phyloP scores from a whole-genome alignment of 108 stramenopile genomes.

The Asterionellopsis glacialis region DNA sequence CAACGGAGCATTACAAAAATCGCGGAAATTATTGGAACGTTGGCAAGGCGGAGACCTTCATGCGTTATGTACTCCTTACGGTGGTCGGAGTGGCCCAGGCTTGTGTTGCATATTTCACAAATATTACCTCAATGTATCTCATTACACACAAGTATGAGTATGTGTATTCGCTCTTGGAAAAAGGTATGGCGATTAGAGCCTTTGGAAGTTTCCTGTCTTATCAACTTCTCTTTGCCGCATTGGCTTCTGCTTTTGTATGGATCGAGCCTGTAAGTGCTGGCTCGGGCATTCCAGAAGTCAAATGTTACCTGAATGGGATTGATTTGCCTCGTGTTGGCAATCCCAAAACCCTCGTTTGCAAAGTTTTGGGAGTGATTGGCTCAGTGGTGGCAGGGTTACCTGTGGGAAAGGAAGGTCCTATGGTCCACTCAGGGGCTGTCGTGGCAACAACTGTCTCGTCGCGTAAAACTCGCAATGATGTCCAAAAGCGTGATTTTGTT shows the following conservation, averaged over 20 bases:
- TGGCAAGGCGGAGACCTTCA: conserved; percentile 23
- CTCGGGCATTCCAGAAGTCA: conserved; percentile 98
- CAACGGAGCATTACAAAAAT: conserved; percentile 18
- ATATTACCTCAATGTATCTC: conserved; percentile 15
- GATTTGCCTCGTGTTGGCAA: conserved; percentile 83
- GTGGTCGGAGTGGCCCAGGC: conserved; percentile 27
- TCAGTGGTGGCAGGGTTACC: conserved; percentile 85
- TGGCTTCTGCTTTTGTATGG: conserved; percentile 78
- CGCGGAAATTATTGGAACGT: conserved; percentile 34
- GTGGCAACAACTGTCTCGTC: conserved; percentile 29
- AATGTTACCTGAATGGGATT: conserved; percentile 95
- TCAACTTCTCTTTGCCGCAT: conserved; percentile 68
- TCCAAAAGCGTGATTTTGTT: conserved; percentile 69
- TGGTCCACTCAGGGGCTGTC: conserved; percentile 61
- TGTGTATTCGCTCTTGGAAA: conserved; percentile 10
- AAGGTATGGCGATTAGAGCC: conserved; percentile 24
- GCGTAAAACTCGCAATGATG: conserved; percentile 39
- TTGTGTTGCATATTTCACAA: conserved; percentile 28
- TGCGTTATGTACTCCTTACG: conserved; percentile 17
- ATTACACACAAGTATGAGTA: conserved; percentile 24
- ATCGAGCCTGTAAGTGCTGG: conserved; percentile 93
- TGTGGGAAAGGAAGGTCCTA: conserved; percentile 81
- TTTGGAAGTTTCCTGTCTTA: conserved; percentile 71
- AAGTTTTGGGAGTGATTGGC: conserved; percentile 91
- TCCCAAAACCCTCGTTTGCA: conserved; percentile 90